phyloP scores from a whole-genome alignment of 148 eudicot genomes.

The Nepenthes gracilis region DNA sequence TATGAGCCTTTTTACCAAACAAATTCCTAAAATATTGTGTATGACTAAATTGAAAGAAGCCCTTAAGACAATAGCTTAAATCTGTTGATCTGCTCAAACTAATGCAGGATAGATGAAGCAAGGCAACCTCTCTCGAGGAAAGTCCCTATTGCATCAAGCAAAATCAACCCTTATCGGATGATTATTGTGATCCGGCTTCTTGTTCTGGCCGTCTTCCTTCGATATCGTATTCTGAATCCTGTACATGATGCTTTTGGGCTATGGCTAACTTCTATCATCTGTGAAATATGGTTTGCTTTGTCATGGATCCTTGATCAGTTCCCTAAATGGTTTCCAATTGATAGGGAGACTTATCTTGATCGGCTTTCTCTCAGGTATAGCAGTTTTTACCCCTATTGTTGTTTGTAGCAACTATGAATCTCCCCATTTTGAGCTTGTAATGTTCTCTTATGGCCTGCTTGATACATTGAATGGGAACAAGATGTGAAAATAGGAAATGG shows the following conservation, averaged over 20 bases:
- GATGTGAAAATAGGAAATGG: too few relatives aligned
- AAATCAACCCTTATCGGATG: constrained; percentile 95
- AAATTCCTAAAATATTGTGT: neutral
- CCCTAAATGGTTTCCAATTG: constrained; percentile 97
- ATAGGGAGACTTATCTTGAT: constrained; percentile 94
- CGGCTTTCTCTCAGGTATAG: constrained; percentile 93
- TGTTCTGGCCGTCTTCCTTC: constrained; percentile 68
- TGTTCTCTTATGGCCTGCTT: too few relatives aligned
- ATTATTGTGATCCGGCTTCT: constrained; percentile 74
- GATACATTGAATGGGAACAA: too few relatives aligned
- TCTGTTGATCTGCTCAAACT: constrained; percentile 8
- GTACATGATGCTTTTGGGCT: constrained; percentile 92
- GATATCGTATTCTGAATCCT: constrained; percentile 85
- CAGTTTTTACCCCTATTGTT: neutral
- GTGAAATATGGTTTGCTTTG: constrained; percentile 97
- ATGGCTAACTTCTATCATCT: constrained; percentile 86
- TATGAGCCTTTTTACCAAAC: constrained; percentile 12
- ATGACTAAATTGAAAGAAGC: too few relatives aligned
- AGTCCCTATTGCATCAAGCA: constrained; percentile 96
- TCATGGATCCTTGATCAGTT: constrained; percentile 99
- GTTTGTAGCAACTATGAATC: too few relatives aligned
- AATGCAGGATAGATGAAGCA: constrained; percentile 79
- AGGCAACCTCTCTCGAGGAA: constrained; percentile 96
- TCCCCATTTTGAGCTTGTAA: too few relatives aligned
- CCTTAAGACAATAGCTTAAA: neutral